Base-by-base conservation (phyloP, 805 yeast species). In the Danielia reshetovae region DNA sequence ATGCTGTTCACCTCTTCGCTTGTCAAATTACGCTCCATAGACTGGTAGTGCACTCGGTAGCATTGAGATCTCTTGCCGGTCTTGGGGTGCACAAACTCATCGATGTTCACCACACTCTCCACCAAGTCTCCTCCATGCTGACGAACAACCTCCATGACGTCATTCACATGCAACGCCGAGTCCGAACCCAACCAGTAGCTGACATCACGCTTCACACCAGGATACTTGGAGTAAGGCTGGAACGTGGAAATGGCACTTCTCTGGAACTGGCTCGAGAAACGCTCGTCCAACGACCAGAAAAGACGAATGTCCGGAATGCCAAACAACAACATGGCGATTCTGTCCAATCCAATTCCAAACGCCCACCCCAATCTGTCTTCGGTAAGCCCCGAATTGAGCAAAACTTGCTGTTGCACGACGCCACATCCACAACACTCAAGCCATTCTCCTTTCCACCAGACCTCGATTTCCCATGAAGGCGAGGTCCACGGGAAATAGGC, bases 361-460 rank as follows among this genome's bases (percentile, higher is more conserved):
- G 98, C 98, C 97, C 98, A 93, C 3, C 96, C 94, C 29, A 90
- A 70, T 16, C 79, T 74, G 40, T 77, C 72, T 16, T 72, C 62
- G 4, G 48, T 39, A 33, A 81, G 67, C 0, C 86, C 94, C 1
- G 96, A 75, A 46, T 81, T 83, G 15, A 75, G 65, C 24, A 87
- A 67, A 0, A 90, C 95, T 32, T 77, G 78, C 46, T 86, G 82
- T 46, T 78, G 79, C 6, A 88, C 95, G 24, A 90, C 72, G 17
- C 98, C 98, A 62, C 95, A 86, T 0, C 98, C 98, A 52, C 96
- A 86, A 56, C 95, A 80, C 63, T 93, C 98, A 23, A 93, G 70
- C 98, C 98, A 93, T 48, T 89, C 95, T 34, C 93, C 95, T 55
- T 88, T 85, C 97, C 97, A 93, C 89, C 94, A 88, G 4, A 93